Conservation (phyloP, 768 basidiomycete genomes). For the Mycena leptocephala region DNA sequence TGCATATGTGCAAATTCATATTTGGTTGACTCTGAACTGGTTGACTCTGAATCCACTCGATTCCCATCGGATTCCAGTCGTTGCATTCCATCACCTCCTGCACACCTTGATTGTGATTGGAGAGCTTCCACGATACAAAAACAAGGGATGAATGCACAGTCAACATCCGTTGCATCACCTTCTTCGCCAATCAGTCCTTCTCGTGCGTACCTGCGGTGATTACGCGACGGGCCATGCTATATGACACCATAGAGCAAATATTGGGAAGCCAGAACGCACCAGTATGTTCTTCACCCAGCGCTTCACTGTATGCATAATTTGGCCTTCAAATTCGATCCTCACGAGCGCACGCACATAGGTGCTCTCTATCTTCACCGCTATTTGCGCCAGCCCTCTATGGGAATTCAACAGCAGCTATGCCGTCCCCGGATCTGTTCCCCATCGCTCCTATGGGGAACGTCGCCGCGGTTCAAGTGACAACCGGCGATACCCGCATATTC, state of each 20-base stretch:
- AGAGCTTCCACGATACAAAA: too few relatives aligned
- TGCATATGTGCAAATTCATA: too few relatives aligned
- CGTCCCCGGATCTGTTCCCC: slow-evolving; percentile 5
- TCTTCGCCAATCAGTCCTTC: too few relatives aligned
- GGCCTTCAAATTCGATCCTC: background rate
- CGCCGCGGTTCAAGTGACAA: slow-evolving; percentile 8
- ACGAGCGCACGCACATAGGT: background rate
- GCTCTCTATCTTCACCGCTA: background rate
- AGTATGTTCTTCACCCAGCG: background rate
- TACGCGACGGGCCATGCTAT: background rate
- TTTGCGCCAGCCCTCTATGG: background rate
- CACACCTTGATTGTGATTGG: too few relatives aligned
- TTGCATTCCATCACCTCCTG: too few relatives aligned
- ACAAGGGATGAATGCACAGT: too few relatives aligned
- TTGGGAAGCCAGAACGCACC: background rate
- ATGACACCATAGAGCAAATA: background rate
- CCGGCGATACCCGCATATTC: background rate
- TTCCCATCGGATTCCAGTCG: too few relatives aligned
- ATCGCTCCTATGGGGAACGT: slow-evolving; percentile 10
- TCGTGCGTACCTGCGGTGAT: too few relatives aligned
- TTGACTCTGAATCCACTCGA: too few relatives aligned
- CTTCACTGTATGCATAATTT: background rate
- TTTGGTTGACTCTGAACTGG: too few relatives aligned
- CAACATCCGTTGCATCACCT: too few relatives aligned
- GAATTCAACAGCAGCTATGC: slow-evolving; percentile 3